These are phyloP conservation scores for Talaromyces sp. DNA, from an alignment of 2,329 filamentous ascomycete genomes.

Conservation along the genomic window DNA sequence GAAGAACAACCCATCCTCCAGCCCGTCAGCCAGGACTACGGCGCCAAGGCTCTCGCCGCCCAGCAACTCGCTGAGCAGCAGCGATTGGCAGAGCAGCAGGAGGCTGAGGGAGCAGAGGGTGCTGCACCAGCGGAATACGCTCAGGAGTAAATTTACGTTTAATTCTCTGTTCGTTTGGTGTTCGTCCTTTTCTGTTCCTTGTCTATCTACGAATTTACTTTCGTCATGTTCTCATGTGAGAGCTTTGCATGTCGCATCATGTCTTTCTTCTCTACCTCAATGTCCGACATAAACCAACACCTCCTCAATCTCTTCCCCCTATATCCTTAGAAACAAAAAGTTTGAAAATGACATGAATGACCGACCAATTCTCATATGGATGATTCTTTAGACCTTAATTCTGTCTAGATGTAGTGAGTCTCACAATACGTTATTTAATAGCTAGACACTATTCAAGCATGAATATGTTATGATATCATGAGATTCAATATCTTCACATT, in stretches of 20 bases:
- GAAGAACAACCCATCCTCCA: conserved; percentile 94
- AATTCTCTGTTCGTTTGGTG: conserved; percentile 24
- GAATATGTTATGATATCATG: background rate
- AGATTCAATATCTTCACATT: background rate
- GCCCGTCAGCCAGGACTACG: conserved; percentile 97
- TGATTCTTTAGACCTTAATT: background rate
- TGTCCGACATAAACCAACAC: conserved; percentile 7
- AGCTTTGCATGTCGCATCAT: conserved; percentile 17
- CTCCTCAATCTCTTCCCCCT: background rate
- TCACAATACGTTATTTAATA: background rate
- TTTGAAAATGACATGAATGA: conserved; percentile 18
- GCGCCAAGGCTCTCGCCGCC: conserved; percentile 76
- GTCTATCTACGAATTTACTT: conserved; percentile 10
- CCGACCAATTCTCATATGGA: conserved; percentile 4
- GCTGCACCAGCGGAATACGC: conserved; percentile 41
- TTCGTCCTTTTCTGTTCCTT: conserved; percentile 5
- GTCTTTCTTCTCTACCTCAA: conserved; percentile 11
- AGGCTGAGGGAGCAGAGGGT: conserved; percentile 45
- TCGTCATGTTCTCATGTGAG: conserved; percentile 17
- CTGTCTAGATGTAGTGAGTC: background rate
- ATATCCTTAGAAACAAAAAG: conserved; percentile 11
- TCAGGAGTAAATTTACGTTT: conserved; percentile 44
- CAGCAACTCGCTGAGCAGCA: conserved; percentile 55
- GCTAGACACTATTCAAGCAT: background rate
- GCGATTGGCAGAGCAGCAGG: conserved; percentile 57